These are phyloP conservation scores for Aureobasidium zeae DNA, from an alignment of 2,329 filamentous ascomycete genomes.

Conservation along the genomic window DNA sequence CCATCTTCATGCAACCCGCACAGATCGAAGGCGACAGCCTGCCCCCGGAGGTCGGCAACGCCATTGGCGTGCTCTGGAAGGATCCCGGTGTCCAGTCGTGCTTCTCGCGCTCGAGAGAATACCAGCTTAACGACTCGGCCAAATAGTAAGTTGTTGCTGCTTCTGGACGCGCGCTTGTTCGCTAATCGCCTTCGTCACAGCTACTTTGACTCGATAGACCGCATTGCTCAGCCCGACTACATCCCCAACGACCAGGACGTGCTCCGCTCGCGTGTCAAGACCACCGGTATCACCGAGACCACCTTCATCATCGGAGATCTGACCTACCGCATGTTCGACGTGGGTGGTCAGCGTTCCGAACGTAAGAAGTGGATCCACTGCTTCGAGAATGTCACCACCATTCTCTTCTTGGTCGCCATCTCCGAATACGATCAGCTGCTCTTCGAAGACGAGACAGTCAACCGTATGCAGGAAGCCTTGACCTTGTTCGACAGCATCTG, in stretches of 20 bases:
- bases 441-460: conserved; percentile 88
- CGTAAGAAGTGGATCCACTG: conserved; percentile 98
- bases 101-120: conserved; percentile 91
- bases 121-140: conserved; percentile 91
- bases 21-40: conserved; percentile 94
- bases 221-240: conserved; percentile 84
- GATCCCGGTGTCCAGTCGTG: conserved; percentile 88
- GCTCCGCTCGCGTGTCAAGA: conserved; percentile 77
- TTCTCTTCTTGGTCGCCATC: conserved; percentile 89
- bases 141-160: conserved; percentile 63
- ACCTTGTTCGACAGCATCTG: conserved; percentile 46
- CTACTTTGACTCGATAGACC: conserved; percentile 92
- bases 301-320: conserved; percentile 85
- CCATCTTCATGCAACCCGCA: conserved; percentile 95
- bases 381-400: conserved; percentile 86
- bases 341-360: conserved; percentile 84
- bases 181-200: conserved; percentile 39
- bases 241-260: conserved; percentile 91
- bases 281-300: conserved; percentile 92
- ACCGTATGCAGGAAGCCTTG: conserved; percentile 47
- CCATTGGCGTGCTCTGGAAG: conserved; percentile 87
- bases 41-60: conserved; percentile 86
- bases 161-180: conserved; percentile 16
- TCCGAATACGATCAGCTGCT: conserved; percentile 95
- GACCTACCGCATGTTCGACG: conserved; percentile 95